Percentiles rank a stretch among this genome's conserved stretches.
Conservation (phyloP, 2,329 filamentous ascomycete genomes). For the Fusarium bactridioides region DNA sequence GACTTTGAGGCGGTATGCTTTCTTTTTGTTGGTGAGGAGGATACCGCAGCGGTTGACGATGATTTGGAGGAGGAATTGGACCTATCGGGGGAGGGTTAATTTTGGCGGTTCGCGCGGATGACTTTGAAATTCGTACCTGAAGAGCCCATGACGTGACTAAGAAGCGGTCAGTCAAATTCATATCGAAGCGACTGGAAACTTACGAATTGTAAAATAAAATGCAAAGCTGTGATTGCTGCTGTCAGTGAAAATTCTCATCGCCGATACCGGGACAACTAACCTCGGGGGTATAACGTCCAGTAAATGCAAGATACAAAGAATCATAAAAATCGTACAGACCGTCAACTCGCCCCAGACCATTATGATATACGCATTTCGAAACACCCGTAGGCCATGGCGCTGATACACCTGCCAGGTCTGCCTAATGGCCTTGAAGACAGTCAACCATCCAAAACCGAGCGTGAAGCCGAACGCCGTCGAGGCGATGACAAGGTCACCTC, state of each 20-base stretch:
- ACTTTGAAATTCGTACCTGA: conserved; percentile 20
- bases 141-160: conserved; percentile 41
- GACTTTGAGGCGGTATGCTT: conserved; percentile 32
- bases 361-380: conserved; percentile 53
- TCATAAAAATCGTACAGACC: conserved; percentile 52
- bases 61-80: conserved; percentile 40
- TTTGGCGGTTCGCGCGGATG: not conserved
- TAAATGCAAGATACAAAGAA: conserved; percentile 46
- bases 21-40: conserved; percentile 30
- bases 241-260: not conserved
- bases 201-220: conserved; percentile 42
- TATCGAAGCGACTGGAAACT: not conserved
- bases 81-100: conserved; percentile 4
- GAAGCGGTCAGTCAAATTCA: not conserved
- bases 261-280: conserved; percentile 2
- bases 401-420: conserved; percentile 47
- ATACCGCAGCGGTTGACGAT: conserved; percentile 40
- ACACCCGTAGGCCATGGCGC: conserved; percentile 43
- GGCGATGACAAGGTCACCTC: conserved; percentile 39
- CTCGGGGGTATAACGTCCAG: conserved; percentile 37
- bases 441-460: conserved; percentile 52
- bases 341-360: conserved; percentile 58
- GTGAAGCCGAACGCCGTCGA: conserved; percentile 50
- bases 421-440: conserved; percentile 48
- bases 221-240: conserved; percentile 30